Percentiles rank a stretch among this genome's conserved stretches.
Evolutionary conservation across 305 asterid genomes (phyloP).

Genomic region (Striga hermonthica): DNA sequence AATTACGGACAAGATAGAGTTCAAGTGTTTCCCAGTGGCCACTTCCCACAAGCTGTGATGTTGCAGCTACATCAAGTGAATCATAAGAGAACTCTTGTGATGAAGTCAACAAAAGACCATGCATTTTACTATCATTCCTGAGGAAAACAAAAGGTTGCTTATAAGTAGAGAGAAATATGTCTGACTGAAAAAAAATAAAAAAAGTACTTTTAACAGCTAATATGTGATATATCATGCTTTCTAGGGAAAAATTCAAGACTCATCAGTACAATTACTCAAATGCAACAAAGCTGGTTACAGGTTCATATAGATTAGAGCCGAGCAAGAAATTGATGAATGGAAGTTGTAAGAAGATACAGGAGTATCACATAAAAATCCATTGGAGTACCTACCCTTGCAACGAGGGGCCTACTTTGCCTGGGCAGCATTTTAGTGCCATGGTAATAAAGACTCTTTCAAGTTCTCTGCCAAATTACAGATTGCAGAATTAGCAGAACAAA

Average conservation of each 20-base stretch:
- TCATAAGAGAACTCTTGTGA: constrained; percentile 52
- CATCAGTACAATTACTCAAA: constrained; percentile 23
- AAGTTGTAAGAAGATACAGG: constrained; percentile 5
- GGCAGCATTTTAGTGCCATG: constrained; percentile 88
- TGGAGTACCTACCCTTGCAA: constrained; percentile 47
- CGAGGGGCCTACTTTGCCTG: constrained; percentile 41
- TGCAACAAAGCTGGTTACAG: constrained; percentile 19
- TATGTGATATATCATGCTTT: constrained; percentile 7
- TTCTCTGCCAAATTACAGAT: constrained; percentile 53
- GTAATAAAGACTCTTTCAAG: constrained; percentile 80
- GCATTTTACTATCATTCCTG: constrained; percentile 65
- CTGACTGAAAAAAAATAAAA: constrained; percentile 24
- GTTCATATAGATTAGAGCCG: constrained; percentile 20
- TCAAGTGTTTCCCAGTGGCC: constrained; percentile 92
- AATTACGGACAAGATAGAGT: constrained; percentile 76
- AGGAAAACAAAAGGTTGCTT: constrained; percentile 25
- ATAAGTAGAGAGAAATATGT: constrained; percentile 22
- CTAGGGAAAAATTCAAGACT: constrained; percentile 17
- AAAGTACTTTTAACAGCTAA: constrained; percentile 1
- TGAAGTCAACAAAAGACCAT: constrained; percentile 72
- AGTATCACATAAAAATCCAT: constrained; percentile 18
- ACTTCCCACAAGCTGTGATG: constrained; percentile 49
- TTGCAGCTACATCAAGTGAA: constrained; percentile 50
- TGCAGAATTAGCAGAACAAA: constrained; percentile 27
- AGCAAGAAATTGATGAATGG: constrained; percentile 20